phyloP scores from a whole-genome alignment of 208 protist genomes.

The Borovskyia barvae region DNA sequence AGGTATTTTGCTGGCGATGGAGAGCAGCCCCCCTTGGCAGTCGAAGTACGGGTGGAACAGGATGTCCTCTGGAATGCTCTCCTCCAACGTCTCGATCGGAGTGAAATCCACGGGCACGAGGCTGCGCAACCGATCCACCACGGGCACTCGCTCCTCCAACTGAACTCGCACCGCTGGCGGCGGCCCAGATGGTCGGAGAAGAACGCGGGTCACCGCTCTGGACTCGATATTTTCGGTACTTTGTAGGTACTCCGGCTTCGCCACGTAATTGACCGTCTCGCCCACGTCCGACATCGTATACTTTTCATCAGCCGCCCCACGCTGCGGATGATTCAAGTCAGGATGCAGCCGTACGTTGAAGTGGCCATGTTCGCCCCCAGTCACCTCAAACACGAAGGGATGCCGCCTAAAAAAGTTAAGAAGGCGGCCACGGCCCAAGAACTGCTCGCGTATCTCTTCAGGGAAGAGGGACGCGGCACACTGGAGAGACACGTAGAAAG shows the following conservation, averaged over 20 bases:
- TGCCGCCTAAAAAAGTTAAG: slow-evolving; percentile 56
- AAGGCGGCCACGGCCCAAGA: slow-evolving; percentile 59
- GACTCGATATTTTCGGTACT: slow-evolving; percentile 67
- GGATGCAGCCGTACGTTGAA: slow-evolving; percentile 63
- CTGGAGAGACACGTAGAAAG: slow-evolving; percentile 73
- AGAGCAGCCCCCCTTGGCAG: slow-evolving; percentile 80
- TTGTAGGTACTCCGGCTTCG: slow-evolving; percentile 67
- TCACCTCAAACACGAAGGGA: slow-evolving; percentile 80
- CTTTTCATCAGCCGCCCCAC: slow-evolving; percentile 77
- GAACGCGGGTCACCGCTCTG: slow-evolving; percentile 32
- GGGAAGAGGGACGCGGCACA: slow-evolving; percentile 75
- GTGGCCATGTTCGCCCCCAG: slow-evolving; percentile 25
- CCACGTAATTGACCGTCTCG: slow-evolving; percentile 65
- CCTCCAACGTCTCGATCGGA: slow-evolving; percentile 69
- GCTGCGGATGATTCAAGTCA: slow-evolving; percentile 71
- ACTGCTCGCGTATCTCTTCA: slow-evolving; percentile 58
- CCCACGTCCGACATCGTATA: slow-evolving; percentile 85
- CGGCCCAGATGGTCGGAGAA: slow-evolving; percentile 40
- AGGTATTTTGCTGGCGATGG: slow-evolving; percentile 82
- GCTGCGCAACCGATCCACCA: slow-evolving; percentile 70
- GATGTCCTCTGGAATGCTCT: slow-evolving; percentile 72
- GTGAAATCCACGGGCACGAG: slow-evolving; percentile 68
- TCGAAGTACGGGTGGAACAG: slow-evolving; percentile 91
- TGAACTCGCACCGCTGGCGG: slow-evolving; percentile 76
- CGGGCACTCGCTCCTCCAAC: slow-evolving; percentile 80